Conservation (phyloP, 768 basidiomycete species). For the Leucosporidium creatinivorum region DNA sequence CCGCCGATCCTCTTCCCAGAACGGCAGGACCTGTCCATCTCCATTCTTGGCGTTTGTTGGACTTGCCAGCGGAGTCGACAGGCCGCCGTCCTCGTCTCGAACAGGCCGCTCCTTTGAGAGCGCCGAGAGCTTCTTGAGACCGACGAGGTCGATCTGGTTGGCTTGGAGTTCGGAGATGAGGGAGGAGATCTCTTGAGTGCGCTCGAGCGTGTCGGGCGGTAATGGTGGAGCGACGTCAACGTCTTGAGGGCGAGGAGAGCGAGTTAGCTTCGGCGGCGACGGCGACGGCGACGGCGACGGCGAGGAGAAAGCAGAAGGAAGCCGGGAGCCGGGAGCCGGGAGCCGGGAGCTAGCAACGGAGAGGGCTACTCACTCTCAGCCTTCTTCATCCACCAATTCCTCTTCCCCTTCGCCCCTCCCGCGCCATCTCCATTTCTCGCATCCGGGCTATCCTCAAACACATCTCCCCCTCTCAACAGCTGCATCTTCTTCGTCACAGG, state of each 20-base stretch:
- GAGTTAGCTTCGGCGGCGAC: background rate
- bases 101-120: conserved; percentile 30
- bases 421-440: background rate
- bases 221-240: background rate
- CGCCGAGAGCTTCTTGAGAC: conserved; percentile 1
- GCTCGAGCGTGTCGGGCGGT: conserved; percentile 3
- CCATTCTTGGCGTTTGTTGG: background rate
- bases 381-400: conserved; percentile 22
- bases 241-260: background rate
- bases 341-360: too few relatives aligned
- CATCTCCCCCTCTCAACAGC: background rate
- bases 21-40: background rate
- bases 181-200: conserved; percentile 1
- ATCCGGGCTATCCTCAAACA: conserved; percentile 30
- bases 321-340: too few relatives aligned
- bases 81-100: conserved; percentile 27
- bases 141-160: background rate
- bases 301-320: too few relatives aligned
- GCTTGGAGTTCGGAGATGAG: background rate
- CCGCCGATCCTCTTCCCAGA: conserved; percentile 12
- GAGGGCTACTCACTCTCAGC: conserved; percentile 6
- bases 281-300: too few relatives aligned
- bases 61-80: background rate
- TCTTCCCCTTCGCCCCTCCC: background rate
- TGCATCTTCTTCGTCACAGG: conserved; percentile 7